phyloP scores from a whole-genome alignment of 768 basidiomycete genomes.

The Lactifluus subvellereus region DNA sequence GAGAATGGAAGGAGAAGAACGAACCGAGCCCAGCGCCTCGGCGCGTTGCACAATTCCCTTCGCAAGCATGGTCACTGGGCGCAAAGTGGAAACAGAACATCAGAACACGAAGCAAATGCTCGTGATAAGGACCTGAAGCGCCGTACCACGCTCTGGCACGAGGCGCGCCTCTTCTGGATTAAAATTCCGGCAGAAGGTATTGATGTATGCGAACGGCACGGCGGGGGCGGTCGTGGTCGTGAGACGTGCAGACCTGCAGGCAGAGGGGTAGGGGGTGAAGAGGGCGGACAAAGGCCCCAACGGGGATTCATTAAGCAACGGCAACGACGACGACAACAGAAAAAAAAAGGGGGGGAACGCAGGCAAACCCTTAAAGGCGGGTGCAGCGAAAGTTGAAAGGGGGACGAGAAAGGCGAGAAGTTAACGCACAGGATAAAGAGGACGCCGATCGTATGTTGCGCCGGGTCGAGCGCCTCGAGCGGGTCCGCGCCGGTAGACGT shows the following conservation, averaged over 20 bases:
- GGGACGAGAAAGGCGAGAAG: background rate
- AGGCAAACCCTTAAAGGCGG: no score
- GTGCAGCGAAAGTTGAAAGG: background rate
- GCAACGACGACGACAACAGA: background rate
- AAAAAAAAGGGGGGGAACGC: no score
- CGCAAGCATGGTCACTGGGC: constrained; percentile 58
- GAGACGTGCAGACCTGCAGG: constrained; percentile 16
- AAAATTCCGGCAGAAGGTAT: constrained; percentile 58
- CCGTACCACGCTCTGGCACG: constrained; percentile 62
- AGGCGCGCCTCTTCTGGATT: constrained; percentile 55
- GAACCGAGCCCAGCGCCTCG: constrained; percentile 44
- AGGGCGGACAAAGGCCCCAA: no score
- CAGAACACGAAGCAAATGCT: background rate
- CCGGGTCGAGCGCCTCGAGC: constrained; percentile 14
- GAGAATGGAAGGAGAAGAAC: constrained; percentile 25
- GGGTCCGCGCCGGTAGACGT: constrained; percentile 13
- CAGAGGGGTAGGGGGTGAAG: no score
- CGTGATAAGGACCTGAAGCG: background rate
- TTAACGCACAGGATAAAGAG: constrained; percentile 17
- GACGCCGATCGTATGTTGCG: constrained; percentile 12
- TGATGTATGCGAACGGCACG: constrained; percentile 29
- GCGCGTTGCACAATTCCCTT: constrained; percentile 54
- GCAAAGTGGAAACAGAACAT: constrained; percentile 10
- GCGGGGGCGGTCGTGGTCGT: background rate
- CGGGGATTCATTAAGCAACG: no score